Base-by-base conservation (phyloP, 441 rosid species). In the Mallotus japonicus region DNA sequence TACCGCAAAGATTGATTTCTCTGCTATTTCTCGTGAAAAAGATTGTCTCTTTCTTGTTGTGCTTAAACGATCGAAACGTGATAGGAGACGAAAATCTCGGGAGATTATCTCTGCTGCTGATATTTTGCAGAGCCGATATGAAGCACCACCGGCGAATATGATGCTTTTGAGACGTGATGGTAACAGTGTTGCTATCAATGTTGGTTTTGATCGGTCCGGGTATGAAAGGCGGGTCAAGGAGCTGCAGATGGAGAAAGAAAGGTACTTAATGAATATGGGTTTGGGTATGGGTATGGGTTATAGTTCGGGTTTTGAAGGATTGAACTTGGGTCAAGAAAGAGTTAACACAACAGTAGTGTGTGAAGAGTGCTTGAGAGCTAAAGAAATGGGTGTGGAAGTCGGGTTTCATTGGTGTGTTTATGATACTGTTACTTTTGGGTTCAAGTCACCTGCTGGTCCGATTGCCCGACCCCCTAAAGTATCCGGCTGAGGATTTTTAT, bases 391-490 rank as follows among this genome's bases (percentile, higher is more conserved):
- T 4, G 20, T 42, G n/a, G 85, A 68, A 1, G 53, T 40, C 3
- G 92, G 76, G 37, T 84, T 86, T 59, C 91, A 87, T 37, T 71
- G 75, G 75, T 84, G 93, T 61, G 87, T 80, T 28, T 5, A 85
- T 54, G 91, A 87, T 62, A 20, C 84, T 12, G 84, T 89, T 28
- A 73, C 74, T 0, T 70, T 57, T 65, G 86, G 87, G 37, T 85
- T 86, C 81, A 70, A 83, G 74, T 76, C 88, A 8, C 72, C 58
- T 6, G 85, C 81, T 1, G 91, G 93, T 10, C 88, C 90, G 42
- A 76, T 87, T 54, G 83, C 84, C 75, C 88, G 87, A 44, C 93
- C 91, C 69, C 77, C 32, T 4, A 79, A 68, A 62, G 34, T 70
- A 19, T 61, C 76, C 57, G 57, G 46, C 13, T 75, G 65, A 66